phyloP scores from a whole-genome alignment of 176 grass and related monocot species.

The Thalia dealbata region DNA sequence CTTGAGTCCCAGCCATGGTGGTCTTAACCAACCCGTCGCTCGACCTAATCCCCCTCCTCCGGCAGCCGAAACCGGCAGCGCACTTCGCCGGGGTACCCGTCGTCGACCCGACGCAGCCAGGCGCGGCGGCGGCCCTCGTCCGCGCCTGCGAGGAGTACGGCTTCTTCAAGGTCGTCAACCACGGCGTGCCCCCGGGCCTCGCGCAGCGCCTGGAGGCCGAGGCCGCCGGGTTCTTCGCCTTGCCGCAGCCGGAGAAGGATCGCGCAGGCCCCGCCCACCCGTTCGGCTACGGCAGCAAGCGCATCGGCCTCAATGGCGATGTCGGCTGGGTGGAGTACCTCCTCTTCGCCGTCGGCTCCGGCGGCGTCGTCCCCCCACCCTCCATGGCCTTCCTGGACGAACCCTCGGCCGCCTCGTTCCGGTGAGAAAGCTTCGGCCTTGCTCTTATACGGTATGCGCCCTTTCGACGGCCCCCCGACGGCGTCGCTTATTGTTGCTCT shows the following conservation, averaged over 20 bases:
- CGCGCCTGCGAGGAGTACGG: constrained; percentile 65
- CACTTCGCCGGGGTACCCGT: constrained; percentile 44
- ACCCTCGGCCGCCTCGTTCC: constrained; percentile 27
- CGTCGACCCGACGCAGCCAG: constrained; percentile 42
- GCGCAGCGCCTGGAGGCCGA: constrained; percentile 43
- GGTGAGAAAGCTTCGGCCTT: constrained; percentile 18
- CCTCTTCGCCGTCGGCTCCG: constrained; percentile 46
- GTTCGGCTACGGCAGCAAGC: constrained; percentile 83
- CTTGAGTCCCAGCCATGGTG: constrained; percentile 42
- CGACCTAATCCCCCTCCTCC: constrained; percentile 57
- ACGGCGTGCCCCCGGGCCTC: constrained; percentile 44
- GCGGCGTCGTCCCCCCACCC: constrained; percentile 10
- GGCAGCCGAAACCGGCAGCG: constrained; percentile 36
- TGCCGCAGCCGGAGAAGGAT: constrained; percentile 53
- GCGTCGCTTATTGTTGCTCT: neutral
- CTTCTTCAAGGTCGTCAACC: constrained; percentile 78
- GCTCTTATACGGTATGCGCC: no score
- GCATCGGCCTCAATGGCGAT: constrained; percentile 81
- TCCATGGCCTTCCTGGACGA: constrained; percentile 27
- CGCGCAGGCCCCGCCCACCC: constrained; percentile 39
- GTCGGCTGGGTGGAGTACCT: constrained; percentile 94
- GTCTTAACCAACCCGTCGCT: constrained; percentile 51
- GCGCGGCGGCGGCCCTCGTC: constrained; percentile 28
- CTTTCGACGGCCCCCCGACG: no score
- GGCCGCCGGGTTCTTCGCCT: constrained; percentile 65